These are phyloP conservation scores for Cladosporium cucumerinum DNA, from an alignment of 2,329 filamentous ascomycete genomes.

Conservation along the genomic window DNA sequence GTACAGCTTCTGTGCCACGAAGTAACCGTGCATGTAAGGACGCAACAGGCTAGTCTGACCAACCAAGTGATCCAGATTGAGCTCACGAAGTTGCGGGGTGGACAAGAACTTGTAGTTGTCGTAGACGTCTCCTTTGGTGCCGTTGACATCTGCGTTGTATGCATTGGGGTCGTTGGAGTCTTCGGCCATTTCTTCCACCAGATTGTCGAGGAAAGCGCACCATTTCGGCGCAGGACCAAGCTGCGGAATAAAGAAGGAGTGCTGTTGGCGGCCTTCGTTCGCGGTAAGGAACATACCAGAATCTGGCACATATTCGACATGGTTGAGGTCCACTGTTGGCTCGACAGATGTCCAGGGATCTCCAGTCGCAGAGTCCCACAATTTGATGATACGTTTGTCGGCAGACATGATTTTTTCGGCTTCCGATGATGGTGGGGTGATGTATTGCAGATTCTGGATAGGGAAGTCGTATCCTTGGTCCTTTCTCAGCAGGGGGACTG, in stretches of 20 bases:
- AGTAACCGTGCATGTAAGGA: slow-evolving; percentile 99
- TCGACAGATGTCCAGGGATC: slow-evolving; percentile 94
- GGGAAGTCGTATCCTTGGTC: slow-evolving; percentile 95
- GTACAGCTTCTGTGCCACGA: slow-evolving; percentile 91
- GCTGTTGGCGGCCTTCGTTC: slow-evolving; percentile 93
- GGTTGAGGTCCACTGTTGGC: slow-evolving; percentile 89
- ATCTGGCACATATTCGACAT: slow-evolving; percentile 87
- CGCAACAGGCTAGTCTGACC: slow-evolving; percentile 85
- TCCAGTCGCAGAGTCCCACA: slow-evolving; percentile 83
- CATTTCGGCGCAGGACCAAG: slow-evolving; percentile 89
- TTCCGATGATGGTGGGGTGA: slow-evolving; percentile 63
- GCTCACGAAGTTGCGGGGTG: slow-evolving; percentile 73
- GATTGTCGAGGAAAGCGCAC: slow-evolving; percentile 95
- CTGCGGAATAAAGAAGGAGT: slow-evolving; percentile 92
- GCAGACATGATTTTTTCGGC: slow-evolving; percentile 77
- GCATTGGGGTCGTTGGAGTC: slow-evolving; percentile 62
- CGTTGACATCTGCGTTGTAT: slow-evolving; percentile 42
- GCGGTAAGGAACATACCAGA: slow-evolving; percentile 94
- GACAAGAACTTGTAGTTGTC: slow-evolving; percentile 99
- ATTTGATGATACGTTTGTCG: slow-evolving; percentile 94
- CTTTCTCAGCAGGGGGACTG: slow-evolving; percentile 80
- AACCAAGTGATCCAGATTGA: slow-evolving; percentile 84
- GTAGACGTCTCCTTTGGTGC: slow-evolving; percentile 68
- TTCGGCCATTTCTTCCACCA: slow-evolving; percentile 98
- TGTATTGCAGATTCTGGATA: slow-evolving; percentile 75